Conservation (phyloP, 176 grass and related monocot species). For the Oryza meyeriana region DNA sequence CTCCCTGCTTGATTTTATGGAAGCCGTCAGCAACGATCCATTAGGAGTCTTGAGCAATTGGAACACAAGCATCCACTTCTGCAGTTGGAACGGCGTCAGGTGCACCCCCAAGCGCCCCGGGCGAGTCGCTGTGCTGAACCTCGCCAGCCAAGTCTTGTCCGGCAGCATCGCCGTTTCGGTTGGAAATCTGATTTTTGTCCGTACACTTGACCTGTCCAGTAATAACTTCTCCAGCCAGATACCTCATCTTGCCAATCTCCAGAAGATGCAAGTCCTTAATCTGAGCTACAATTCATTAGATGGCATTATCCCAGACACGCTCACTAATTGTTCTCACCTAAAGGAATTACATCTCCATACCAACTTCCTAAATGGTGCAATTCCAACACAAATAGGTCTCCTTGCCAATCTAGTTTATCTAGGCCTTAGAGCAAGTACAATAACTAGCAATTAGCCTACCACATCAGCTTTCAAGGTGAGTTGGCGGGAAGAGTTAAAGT, state of each 20-base stretch:
- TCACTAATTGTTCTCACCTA: no score
- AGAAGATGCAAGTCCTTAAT: no score
- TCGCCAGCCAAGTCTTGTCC: background rate
- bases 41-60: background rate
- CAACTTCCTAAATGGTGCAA: constrained; percentile 18
- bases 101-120: background rate
- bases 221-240: background rate
- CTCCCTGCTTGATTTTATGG: background rate
- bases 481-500: no score
- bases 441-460: no score
- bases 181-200: background rate
- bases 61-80: background rate
- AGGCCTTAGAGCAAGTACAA: no score
- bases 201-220: background rate
- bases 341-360: no score
- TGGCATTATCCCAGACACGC: no score
- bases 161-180: background rate
- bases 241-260: no score
- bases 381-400: constrained; percentile 14
- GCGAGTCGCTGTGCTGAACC: background rate
- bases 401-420: background rate
- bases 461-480: no score
- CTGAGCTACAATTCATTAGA: no score
- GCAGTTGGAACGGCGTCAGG: background rate
- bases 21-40: background rate